Evolutionary conservation across 805 yeast genomes (phyloP).

Genomic region (Torulaspora indica): DNA sequence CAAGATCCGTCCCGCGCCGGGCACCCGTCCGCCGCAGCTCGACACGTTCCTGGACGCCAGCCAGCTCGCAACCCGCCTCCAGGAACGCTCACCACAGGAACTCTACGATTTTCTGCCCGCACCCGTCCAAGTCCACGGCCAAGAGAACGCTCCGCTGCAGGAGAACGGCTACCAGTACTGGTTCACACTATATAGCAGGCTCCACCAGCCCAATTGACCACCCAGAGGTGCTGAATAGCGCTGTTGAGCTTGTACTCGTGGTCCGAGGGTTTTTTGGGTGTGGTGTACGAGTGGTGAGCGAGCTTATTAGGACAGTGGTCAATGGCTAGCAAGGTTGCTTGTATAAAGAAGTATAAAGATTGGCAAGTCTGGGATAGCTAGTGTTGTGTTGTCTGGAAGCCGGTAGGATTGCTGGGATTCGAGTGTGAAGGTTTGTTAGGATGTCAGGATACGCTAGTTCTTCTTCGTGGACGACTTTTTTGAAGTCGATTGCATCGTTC

Average conservation of each 20-base stretch:
- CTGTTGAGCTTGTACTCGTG: background rate
- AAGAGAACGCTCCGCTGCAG: background rate
- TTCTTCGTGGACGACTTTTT: constrained; percentile 84
- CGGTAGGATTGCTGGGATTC: no score
- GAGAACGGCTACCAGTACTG: constrained; percentile 51
- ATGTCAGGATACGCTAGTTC: constrained; percentile 38
- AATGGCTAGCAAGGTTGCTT: background rate
- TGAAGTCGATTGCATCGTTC: constrained; percentile 85
- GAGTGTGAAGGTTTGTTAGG: no score
- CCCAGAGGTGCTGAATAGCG: background rate
- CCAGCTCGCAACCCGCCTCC: constrained; percentile 12
- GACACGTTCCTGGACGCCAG: constrained; percentile 62
- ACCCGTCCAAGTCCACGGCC: background rate
- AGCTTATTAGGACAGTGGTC: constrained; percentile 3
- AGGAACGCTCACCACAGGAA: constrained; percentile 25
- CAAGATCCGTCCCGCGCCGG: constrained; percentile 44
- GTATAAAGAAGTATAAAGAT: background rate
- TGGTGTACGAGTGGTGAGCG: background rate
- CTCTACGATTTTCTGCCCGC: constrained; percentile 39
- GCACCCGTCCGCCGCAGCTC: constrained; percentile 42
- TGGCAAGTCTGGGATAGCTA: background rate
- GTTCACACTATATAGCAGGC: constrained; percentile 55
- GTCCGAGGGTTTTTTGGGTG: constrained; percentile 1
- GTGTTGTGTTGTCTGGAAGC: background rate
- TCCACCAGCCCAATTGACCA: background rate